Conservation (phyloP, 352 stramenopile genomes). For the Phytopythium vexans region DNA sequence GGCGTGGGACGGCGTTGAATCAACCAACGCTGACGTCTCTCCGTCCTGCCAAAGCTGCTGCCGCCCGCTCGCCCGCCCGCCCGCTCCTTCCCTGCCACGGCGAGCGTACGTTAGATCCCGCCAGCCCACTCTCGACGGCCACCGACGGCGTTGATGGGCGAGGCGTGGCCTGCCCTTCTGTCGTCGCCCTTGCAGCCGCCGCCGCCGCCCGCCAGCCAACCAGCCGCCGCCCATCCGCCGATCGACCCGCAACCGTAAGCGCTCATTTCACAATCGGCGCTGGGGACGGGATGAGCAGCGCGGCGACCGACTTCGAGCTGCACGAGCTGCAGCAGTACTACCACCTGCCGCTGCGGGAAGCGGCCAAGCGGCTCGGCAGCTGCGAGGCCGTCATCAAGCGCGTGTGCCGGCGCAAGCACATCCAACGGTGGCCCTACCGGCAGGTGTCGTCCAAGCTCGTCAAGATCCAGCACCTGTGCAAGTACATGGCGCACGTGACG, state of each 20-base stretch:
- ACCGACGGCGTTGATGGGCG: too few species aligned
- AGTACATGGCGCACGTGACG: conserved; percentile 79
- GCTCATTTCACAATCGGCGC: too few species aligned
- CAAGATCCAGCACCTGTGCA: conserved; percentile 85
- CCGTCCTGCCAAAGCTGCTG: too few species aligned
- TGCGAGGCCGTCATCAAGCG: conserved; percentile 84
- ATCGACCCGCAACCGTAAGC: too few species aligned
- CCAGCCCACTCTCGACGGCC: too few species aligned
- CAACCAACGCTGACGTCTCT: too few species aligned
- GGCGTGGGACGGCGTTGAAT: too few species aligned
- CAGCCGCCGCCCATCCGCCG: background rate
- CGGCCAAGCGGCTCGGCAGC: conserved; percentile 62
- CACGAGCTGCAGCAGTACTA: conserved; percentile 84
- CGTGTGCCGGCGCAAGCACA: conserved; percentile 74
- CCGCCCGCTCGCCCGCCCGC: too few species aligned
- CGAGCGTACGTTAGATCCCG: too few species aligned
- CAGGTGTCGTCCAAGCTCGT: conserved; percentile 83
- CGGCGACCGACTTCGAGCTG: conserved; percentile 74
- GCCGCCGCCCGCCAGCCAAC: background rate
- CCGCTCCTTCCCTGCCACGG: too few species aligned
- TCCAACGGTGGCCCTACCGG: conserved; percentile 82
- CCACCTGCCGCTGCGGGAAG: conserved; percentile 77
- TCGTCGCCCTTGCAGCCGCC: conserved; percentile 3
- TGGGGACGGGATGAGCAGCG: conserved; percentile 25
- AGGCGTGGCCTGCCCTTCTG: too few species aligned